Base-by-base conservation (phyloP, 768 basidiomycete genomes). In the Agaricus blazei region DNA sequence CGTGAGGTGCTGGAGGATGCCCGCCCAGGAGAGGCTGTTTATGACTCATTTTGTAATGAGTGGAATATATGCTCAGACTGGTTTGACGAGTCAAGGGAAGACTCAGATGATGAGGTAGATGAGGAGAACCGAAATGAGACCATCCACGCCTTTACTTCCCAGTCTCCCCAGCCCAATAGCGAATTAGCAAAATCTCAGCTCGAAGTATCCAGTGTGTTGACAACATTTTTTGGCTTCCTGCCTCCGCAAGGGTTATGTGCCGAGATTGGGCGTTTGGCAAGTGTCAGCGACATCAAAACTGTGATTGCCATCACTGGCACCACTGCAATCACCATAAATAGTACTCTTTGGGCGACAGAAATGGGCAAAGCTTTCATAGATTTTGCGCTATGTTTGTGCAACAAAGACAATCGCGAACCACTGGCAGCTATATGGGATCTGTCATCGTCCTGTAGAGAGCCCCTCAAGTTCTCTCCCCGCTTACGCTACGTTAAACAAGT, bases 11-110 rank as follows among this genome's bases (percentile, higher is more conserved):
- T 55, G 14, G 37, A 26, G 24, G 23, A 40, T 9, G 40, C 48
- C 19, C 19, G 19, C 19, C 19, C 19, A 19, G 19, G 19, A 19
- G 19, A 19, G 19, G 19, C 19, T 19, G 15, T 14, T 8, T 57
- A 57, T n/a, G 56, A 57, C 28, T 19, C 56, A 2, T 44, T 37
- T 23, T 43, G 27, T 9, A 57, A 57, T 37, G 56, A 57, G 24
- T 57, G 56, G 56, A 27, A 57, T 19, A 51, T 48, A 24, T 56
- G 55, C 27, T 9, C 9, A 11, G 37, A 49, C 24, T 37, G 29
- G 23, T 46, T 19, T 19, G 19, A 19, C 19, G 19, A 19, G 19
- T 19, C 19, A 19, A 19, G 31, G 8, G 42, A 29, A 19, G 48
- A 49, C 4, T 14, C 12, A 23, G 55, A 56, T 9, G 9, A 45